Conservation (phyloP, 1,139 yeast genomes). For the Barnettozyma hawaiiensis region DNA sequence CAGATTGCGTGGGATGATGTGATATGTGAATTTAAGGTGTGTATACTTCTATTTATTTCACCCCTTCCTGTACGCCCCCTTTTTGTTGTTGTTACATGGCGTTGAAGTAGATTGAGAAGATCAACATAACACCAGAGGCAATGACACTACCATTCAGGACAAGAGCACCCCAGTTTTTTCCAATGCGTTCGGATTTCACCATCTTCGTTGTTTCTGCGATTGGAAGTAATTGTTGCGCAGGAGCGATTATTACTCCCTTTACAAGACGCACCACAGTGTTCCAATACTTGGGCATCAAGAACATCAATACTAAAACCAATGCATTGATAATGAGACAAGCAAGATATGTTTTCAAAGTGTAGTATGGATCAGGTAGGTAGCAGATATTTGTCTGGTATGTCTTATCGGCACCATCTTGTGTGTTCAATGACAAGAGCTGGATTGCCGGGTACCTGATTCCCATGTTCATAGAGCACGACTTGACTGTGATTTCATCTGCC, state of each 20-base stretch:
- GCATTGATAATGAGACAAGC: slow-evolving; percentile 17
- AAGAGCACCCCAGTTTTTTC: slow-evolving; percentile 15
- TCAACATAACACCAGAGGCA: slow-evolving; percentile 11
- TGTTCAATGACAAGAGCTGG: slow-evolving; percentile 67
- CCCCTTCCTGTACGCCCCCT: neutral
- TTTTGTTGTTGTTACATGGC: slow-evolving; percentile 13
- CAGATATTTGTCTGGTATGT: slow-evolving; percentile 51
- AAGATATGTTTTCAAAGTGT: slow-evolving; percentile 41
- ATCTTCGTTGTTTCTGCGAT: slow-evolving; percentile 15
- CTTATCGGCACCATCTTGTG: slow-evolving; percentile 33
- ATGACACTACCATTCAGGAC: slow-evolving; percentile 10
- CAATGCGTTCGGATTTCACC: neutral
- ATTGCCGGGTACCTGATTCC: slow-evolving; percentile 83
- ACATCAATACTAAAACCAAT: slow-evolving; percentile 12
- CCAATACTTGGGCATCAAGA: slow-evolving; percentile 21
- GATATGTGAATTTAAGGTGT: neutral
- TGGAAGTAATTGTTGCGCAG: slow-evolving; percentile 14
- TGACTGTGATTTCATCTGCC: slow-evolving; percentile 78
- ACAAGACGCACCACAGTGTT: neutral
- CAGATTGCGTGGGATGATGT: slow-evolving; percentile 30
- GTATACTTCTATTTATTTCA: neutral
- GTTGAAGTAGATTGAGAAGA: slow-evolving; percentile 19
- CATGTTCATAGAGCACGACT: slow-evolving; percentile 89
- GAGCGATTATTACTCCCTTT: neutral
- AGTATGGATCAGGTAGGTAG: slow-evolving; percentile 65